These are phyloP conservation scores for Boletus reticulatus DNA, from an alignment of 768 basidiomycete species.

Conservation along the genomic window DNA sequence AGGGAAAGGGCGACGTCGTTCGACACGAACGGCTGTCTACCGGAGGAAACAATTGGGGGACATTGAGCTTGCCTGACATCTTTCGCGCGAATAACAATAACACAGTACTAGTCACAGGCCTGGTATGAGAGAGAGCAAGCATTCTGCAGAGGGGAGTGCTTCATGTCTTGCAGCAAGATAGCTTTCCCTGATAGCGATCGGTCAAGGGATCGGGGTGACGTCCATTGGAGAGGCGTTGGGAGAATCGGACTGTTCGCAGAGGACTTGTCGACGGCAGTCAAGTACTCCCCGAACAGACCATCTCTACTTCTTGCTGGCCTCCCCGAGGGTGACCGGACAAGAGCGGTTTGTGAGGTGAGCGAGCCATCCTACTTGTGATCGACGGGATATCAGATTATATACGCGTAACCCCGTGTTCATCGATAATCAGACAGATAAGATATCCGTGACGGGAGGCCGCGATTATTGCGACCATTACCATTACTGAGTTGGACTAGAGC, in stretches of 20 bases:
- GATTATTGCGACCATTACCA: neutral
- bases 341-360: neutral
- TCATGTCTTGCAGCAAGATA: too few species aligned
- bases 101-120: too few species aligned
- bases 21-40: too few species aligned
- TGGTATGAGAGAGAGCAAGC: too few species aligned
- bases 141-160: too few species aligned
- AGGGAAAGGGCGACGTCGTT: too few species aligned
- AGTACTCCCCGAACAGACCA: constrained; percentile 4
- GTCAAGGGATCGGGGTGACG: too few species aligned
- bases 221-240: neutral
- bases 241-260: constrained; percentile 3
- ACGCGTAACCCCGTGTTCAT: neutral
- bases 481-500: neutral
- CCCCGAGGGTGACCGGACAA: neutral
- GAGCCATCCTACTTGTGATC: neutral
- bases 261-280: constrained; percentile 1
- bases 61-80: neutral
- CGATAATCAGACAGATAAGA: neutral
- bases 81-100: neutral
- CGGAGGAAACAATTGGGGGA: neutral
- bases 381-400: neutral
- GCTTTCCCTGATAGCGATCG: too few species aligned
- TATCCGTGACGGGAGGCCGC: neutral
- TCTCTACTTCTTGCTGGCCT: neutral